phyloP scores from a whole-genome alignment of 2,329 filamentous ascomycete species.

The Fusarium pseudonygamai region DNA sequence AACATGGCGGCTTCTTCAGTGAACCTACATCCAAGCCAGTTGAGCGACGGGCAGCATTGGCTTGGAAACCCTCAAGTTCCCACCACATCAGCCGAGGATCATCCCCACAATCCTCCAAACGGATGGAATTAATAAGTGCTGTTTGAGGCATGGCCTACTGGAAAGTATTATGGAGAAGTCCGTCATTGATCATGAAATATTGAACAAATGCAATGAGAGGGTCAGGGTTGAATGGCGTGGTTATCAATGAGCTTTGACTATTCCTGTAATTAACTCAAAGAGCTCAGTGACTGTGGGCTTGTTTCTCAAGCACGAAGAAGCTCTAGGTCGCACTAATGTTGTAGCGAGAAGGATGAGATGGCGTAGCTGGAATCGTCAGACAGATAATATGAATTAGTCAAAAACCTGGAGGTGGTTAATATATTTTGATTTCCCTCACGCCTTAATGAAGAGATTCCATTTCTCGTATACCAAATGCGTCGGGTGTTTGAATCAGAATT shows the following conservation, averaged over 20 bases:
- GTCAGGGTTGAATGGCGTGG: background rate
- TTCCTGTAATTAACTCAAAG: background rate
- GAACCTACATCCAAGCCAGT: slow-evolving; percentile 6
- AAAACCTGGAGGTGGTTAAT: background rate
- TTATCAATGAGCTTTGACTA: background rate
- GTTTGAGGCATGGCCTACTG: background rate
- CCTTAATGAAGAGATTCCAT: background rate
- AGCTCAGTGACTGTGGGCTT: background rate
- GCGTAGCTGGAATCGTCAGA: background rate
- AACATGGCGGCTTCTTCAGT: background rate
- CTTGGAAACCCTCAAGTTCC: slow-evolving; percentile 9
- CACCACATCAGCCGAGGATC: slow-evolving; percentile 23
- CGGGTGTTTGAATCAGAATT: background rate
- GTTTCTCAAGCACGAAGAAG: background rate
- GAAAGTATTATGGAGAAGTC: background rate
- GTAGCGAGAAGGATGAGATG: background rate
- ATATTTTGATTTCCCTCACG: background rate
- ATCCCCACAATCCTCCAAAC: background rate
- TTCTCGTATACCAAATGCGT: background rate
- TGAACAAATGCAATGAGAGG: background rate
- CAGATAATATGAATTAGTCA: background rate
- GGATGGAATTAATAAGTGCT: slow-evolving; percentile 22
- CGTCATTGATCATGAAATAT: background rate
- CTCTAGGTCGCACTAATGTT: background rate
- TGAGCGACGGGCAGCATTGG: slow-evolving; percentile 6